Conservation (phyloP, 768 basidiomycete genomes). For the Coprinopsis marcescibilis region DNA sequence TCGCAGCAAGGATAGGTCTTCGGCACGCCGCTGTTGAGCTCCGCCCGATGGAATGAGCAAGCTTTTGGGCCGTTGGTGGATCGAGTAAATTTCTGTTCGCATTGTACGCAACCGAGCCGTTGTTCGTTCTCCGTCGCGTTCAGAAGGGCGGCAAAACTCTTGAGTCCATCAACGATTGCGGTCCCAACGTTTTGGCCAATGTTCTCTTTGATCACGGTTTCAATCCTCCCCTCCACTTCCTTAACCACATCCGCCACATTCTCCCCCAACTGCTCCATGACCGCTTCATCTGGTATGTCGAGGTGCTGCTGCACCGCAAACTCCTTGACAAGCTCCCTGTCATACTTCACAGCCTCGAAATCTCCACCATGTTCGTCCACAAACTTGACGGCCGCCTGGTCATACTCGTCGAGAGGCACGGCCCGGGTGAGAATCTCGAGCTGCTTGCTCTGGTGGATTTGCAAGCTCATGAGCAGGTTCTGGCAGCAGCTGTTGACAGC, state of each 20-base stretch:
- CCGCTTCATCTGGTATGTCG: constrained; percentile 31
- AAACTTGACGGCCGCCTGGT: constrained; percentile 29
- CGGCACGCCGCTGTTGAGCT: constrained; percentile 28
- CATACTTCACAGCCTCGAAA: constrained; percentile 28
- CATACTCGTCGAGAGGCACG: constrained; percentile 32
- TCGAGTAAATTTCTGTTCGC: constrained; percentile 29
- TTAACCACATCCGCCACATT: constrained; percentile 29
- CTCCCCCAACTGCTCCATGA: constrained; percentile 34
- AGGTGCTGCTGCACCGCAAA: constrained; percentile 32
- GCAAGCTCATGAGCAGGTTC: constrained; percentile 35
- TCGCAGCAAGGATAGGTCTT: constrained; percentile 31
- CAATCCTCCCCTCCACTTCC: constrained; percentile 26
- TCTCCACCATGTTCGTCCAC: constrained; percentile 30
- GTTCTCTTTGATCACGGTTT: constrained; percentile 26
- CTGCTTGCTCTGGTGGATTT: constrained; percentile 33
- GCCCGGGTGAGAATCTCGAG: constrained; percentile 32
- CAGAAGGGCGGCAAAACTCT: constrained; percentile 29
- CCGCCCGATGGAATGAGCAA: constrained; percentile 33
- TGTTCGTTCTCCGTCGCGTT: constrained; percentile 31
- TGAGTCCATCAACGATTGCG: constrained; percentile 32
- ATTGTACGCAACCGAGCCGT: constrained; percentile 33
- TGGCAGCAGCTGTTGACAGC: constrained; percentile 28
- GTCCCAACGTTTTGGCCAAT: too few relatives aligned
- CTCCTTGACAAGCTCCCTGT: constrained; percentile 30
- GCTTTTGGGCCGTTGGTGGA: constrained; percentile 33